Base-by-base conservation (phyloP, 2,329 filamentous ascomycete genomes). In the Fusarium newnesense region DNA sequence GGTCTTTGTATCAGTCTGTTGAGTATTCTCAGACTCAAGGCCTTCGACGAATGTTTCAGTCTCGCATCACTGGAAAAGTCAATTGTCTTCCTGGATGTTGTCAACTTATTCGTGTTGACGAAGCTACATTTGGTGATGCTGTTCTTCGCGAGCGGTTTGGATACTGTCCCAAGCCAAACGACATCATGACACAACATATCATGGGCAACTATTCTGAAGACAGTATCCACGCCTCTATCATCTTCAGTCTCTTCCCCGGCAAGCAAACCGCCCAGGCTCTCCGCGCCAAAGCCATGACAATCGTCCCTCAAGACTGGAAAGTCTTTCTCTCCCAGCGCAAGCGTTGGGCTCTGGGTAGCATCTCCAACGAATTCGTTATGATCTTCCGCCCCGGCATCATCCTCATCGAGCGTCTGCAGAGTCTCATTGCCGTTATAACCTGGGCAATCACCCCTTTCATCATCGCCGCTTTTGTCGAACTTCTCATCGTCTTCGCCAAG, bases 151-250 rank as follows among this genome's bases (percentile, higher is more conserved):
- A 86, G 52, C 81, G 82, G 2, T 87, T 87, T 56, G 85, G 85
- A 7, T 86, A 87, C 76, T 84, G 83, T 64, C 85, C 85, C 10
- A 84, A 83, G 62, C 84, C 84, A n/a, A 85, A 84, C 58, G 85
- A 87, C 62, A 80, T 83, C 49, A 84, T 87, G 80, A 84, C 85
- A 12, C 82, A 82, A 73, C 85, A 86, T 57, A 85, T 87, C 69
- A 85, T 85, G 75, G 85, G 84, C 18, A 85, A 83, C 24, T 85
- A 85, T 43, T 86, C 84, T 7, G 86, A 87, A 65, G 85, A 87
- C 58, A 83, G 84, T 50, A 87, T 87, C 68, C 85, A 87, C 60
- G 85, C 85, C 4, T 85, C 83, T 67, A 83, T 86, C 69, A 85
- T 87, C 72, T 84, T 87, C 60, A 85, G 84, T 64, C 78, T 83